These are phyloP conservation scores for Eucalyptus coolabah DNA, from an alignment of 345 rosid species.

Conservation along the genomic window DNA sequence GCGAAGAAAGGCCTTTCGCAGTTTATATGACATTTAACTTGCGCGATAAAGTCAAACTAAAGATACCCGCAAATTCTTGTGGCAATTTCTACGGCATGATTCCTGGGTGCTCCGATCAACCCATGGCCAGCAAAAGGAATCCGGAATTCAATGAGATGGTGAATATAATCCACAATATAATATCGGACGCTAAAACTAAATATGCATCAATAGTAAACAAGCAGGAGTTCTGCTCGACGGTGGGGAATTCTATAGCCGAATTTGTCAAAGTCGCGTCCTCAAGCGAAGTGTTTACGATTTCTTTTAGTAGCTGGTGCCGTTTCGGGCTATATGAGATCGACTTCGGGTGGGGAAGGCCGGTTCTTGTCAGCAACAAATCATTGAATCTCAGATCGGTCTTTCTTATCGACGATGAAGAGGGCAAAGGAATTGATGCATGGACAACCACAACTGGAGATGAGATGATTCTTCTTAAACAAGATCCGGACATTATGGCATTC, in stretches of 20 bases:
- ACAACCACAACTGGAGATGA: slow-evolving; percentile 3
- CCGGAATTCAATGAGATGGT: background rate
- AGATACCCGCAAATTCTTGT: background rate
- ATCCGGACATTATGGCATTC: background rate
- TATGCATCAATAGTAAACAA: background rate
- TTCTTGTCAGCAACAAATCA: slow-evolving; percentile 17
- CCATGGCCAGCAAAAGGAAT: background rate
- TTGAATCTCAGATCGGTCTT: slow-evolving; percentile 6
- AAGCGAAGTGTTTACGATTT: background rate
- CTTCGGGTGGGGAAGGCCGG: slow-evolving; percentile 50
- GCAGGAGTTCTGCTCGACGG: background rate
- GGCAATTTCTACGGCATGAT: background rate
- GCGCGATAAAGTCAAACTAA: background rate
- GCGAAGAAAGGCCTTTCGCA: background rate
- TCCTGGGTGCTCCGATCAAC: background rate
- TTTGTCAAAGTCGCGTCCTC: background rate
- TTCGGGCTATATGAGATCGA: slow-evolving; percentile 28
- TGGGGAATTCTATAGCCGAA: background rate
- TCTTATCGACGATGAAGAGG: slow-evolving; percentile 20
- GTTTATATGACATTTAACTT: background rate
- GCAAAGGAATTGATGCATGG: slow-evolving; percentile 42
- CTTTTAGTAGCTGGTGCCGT: slow-evolving; percentile 17
- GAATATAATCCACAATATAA: background rate
- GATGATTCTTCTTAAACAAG: background rate
- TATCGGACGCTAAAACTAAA: background rate